Base-by-base conservation (phyloP, 2,329 filamentous ascomycete species). In the Ustulina deusta region DNA sequence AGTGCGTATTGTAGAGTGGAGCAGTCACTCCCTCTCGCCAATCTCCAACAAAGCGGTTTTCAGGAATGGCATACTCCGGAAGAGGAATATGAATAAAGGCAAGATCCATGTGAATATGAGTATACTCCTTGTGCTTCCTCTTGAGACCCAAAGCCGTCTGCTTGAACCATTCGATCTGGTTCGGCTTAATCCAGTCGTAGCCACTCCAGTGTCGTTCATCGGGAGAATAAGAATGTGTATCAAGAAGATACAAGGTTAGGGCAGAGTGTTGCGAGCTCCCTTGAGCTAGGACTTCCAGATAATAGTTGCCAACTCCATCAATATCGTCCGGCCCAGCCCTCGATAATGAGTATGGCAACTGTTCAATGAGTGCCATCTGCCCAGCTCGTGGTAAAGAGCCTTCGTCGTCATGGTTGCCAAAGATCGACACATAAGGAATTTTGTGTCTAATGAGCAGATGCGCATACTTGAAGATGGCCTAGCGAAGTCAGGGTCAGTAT, bases 331-430 rank as follows among this genome's bases (percentile, higher is more conserved):
- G 94, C 0, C 96, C 96, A 4, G 94, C 88, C 68, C 87, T 84
- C n/a, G 94, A 94, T 22, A 99, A 85, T 1, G 94, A 97, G 79
- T 93, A 97, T 0, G 96, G 96, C 0, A 99, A 85, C 0, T 90
- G 89, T 78, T 97, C 90, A 74, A 97, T 89, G 15, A 99, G 85
- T 3, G 89, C 85, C 94, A 99, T 98, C 76, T 96, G 91, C 2
- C 88, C 87, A 4, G 87, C 83, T 63, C 96, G 91, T 17, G 90
- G 88, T 71, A 97, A 86, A 52, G 92, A 89, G 0, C 91, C 90
- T 83, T 98, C 95, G 75, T 98, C 95, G 76, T 99, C 96, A 79
- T 99, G 96, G 78, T 99, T 99, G 64, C 96, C 96, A 76, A 98
- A 97, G 67, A 99, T 98, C 68, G 91, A 90, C 17, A 94, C 93